Base-by-base conservation (phyloP, 768 basidiomycete species). In the Naganishia antarctica region DNA sequence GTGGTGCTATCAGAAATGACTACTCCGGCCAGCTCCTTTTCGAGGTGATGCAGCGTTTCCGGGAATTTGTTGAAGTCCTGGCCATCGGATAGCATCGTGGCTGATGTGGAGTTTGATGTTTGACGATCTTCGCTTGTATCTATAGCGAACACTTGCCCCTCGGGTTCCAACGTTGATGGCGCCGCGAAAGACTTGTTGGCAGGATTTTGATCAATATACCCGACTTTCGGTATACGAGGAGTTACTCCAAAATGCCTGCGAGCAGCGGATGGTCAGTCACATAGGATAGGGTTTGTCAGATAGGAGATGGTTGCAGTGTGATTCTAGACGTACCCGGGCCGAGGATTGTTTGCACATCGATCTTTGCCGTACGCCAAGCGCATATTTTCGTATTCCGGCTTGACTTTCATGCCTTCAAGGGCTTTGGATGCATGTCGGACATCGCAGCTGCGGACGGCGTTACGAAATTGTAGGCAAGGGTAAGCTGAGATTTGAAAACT, bases 321-420 rank as follows among this genome's bases (percentile, higher is more conserved):
- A 32, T 9, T 32, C 12, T n/a, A 1, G 21, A 51, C 64, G 21
- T 41, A 65, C 64, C 58, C 45, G 2, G 40, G 53, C 45, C 70
- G 65, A 0, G 90, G 91, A 34, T 90, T 87, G 78, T 93, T 93
- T 31, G 91, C 93, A 77, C 92, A 97, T 37, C 92, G 84, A 73
- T 96, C 92, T 76, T 96, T 97, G 65, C 93, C 92, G 78, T 93
- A 92, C 16, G 91, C 87, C 64, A 99, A 89, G 43, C 91, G 87
- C 69, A 97, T 80, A 76, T 86, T 87, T 18, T 84, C 81, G 74
- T 98, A 98, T 74, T 97, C 93, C 1, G 90, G 84, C 74, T 91
- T 89, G 34, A 49, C 21, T 84, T 94, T 94, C 78, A 96, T 84
- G 8, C 87, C 88, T 63, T 98, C 94, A 72, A 98, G 93, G n/a